Conservation (phyloP, 768 basidiomycete species). For the Suillus luteus region DNA sequence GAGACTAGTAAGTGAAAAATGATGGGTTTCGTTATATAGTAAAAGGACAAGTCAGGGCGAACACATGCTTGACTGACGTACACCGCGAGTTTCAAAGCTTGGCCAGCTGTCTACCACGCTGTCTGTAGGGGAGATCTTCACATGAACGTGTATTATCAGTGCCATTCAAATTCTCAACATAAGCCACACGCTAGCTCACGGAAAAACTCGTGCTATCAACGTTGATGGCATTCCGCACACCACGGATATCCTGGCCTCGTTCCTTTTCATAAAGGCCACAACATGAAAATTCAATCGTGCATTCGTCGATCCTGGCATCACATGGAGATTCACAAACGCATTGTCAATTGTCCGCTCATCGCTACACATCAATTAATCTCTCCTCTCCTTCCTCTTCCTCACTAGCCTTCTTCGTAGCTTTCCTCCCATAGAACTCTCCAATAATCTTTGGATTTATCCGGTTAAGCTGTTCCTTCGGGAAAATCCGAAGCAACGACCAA, state of each 20-base stretch:
- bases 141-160: not conserved
- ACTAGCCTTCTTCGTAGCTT: constrained; percentile 65
- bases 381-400: constrained; percentile 45
- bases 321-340: not conserved
- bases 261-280: constrained; percentile 13
- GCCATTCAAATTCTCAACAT: not conserved
- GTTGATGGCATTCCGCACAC: constrained; percentile 13
- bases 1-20: constrained; percentile 11
- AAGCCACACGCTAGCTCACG: not conserved
- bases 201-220: constrained; percentile 11
- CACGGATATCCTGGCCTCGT: constrained; percentile 17
- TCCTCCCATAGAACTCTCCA: constrained; percentile 89
- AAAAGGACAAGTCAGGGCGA: constrained; percentile 32
- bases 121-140: not conserved
- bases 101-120: constrained; percentile 4
- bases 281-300: constrained; percentile 13
- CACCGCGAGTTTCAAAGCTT: constrained; percentile 6
- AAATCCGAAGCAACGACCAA: constrained; percentile 95
- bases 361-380: constrained; percentile 67
- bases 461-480: constrained; percentile 98
- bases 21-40: constrained; percentile 34
- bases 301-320: constrained; percentile 1
- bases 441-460: constrained; percentile 97
- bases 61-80: constrained; percentile 31
- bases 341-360: not conserved